These are phyloP conservation scores for Keqinozyma sinolaborantium DNA, from an alignment of 1,139 yeast species.

Conservation along the genomic window DNA sequence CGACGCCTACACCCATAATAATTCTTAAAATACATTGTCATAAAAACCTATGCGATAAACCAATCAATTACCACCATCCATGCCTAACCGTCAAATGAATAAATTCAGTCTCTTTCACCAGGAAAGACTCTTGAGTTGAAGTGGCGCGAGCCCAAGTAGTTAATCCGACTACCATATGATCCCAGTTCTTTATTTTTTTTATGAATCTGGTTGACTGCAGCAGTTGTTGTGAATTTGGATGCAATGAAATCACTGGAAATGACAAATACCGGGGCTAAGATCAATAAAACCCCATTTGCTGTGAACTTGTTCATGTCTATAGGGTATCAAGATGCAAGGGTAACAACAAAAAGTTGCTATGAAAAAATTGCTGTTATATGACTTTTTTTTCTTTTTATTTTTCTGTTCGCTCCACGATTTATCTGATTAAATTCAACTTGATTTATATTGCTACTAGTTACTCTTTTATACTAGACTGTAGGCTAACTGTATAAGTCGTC, in stretches of 20 bases:
- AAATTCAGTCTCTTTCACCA: not conserved
- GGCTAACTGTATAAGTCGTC: constrained; percentile 84
- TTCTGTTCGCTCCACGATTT: not conserved
- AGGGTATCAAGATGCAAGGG: constrained; percentile 1
- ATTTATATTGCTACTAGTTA: not conserved
- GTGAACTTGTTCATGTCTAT: constrained; percentile 12
- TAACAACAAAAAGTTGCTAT: not conserved
- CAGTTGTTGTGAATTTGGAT: constrained; percentile 17
- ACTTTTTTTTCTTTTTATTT: not conserved
- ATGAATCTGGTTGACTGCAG: constrained; percentile 12
- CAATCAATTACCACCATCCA: no score
- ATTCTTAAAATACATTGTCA: no score
- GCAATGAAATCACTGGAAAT: constrained; percentile 22
- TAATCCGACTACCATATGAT: not conserved
- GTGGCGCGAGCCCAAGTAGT: not conserved
- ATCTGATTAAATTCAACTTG: no score
- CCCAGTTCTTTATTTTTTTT: constrained; percentile 1
- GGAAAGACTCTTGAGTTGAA: not conserved
- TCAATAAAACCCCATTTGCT: constrained; percentile 17
- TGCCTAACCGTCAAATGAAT: no score
- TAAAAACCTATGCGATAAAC: no score
- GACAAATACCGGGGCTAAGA: constrained; percentile 23
- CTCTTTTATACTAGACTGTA: no score
- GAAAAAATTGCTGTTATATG: not conserved
- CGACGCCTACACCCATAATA: no score